Percentiles rank a stretch among this genome's conserved stretches.
Conservation (phyloP, 1,284 basidiomycete species). For the Cutaneotrichosporon spelunceum region DNA sequence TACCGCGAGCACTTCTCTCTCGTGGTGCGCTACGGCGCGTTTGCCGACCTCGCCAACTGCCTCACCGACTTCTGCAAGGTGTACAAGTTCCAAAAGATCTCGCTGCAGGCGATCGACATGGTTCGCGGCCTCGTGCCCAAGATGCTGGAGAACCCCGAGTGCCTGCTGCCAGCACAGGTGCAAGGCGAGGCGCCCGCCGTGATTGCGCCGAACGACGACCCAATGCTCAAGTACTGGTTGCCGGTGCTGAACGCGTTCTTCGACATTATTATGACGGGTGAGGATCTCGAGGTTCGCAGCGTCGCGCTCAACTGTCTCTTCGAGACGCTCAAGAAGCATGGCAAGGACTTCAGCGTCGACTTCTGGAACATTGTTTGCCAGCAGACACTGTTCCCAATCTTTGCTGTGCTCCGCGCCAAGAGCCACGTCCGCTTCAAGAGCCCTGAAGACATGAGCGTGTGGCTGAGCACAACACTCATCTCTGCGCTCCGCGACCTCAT, state of each 20-base stretch:
- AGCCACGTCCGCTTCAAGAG: slow-evolving; percentile 85
- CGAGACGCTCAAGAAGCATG: slow-evolving; percentile 87
- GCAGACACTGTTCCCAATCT: slow-evolving; percentile 97
- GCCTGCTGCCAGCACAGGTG: slow-evolving; percentile 57
- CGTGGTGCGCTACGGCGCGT: slow-evolving; percentile 87
- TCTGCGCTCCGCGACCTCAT: slow-evolving; percentile 94
- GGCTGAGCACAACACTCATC: slow-evolving; percentile 99
- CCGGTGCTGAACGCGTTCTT: slow-evolving; percentile 95
- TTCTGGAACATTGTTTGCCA: slow-evolving; percentile 99
- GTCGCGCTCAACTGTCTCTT: slow-evolving; percentile 93
- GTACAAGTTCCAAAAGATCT: slow-evolving; percentile 97
- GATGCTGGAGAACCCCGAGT: slow-evolving; percentile 83
- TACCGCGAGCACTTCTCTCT: slow-evolving; percentile 88
- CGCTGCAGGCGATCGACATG: slow-evolving; percentile 93
- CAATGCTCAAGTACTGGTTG: slow-evolving; percentile 95
- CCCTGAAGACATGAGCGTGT: slow-evolving; percentile 99
- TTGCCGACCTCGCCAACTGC: slow-evolving; percentile 93
- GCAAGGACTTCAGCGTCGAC: slow-evolving; percentile 76
- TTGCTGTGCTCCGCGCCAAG: slow-evolving; percentile 72
- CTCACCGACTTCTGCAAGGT: slow-evolving; percentile 99
- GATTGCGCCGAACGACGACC: slow-evolving; percentile 60
- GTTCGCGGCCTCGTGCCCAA: slow-evolving; percentile 84
- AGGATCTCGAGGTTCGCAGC: slow-evolving; percentile 96
- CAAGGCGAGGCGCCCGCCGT: slow-evolving; percentile 14
- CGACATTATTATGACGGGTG: slow-evolving; percentile 99